phyloP scores from a whole-genome alignment of 176 grass and related monocot genomes.

The Avena eriantha region DNA sequence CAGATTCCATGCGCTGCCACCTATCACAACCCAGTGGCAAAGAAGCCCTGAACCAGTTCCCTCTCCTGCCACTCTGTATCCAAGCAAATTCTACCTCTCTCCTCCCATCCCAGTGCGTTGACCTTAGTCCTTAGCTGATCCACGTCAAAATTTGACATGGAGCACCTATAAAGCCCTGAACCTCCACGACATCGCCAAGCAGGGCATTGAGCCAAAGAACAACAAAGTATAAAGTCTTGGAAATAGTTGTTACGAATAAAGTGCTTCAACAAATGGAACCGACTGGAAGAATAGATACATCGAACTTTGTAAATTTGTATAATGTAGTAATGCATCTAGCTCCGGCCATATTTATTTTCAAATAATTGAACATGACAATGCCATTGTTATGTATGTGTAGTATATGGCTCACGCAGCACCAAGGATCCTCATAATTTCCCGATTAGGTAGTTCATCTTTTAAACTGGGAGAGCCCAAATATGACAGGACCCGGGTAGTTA shows the following conservation, averaged over 20 bases:
- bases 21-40: not conserved
- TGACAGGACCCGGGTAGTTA: not conserved
- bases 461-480: not conserved
- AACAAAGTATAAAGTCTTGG: not conserved
- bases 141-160: not conserved
- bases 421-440: slow-evolving; percentile 15
- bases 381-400: slow-evolving; percentile 3
- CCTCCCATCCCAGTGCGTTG: not conserved
- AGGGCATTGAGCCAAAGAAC: not conserved
- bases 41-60: not conserved
- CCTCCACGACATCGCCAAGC: not conserved
- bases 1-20: not conserved
- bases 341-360: not conserved
- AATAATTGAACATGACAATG: not conserved
- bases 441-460: not conserved
- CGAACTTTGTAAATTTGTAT: not conserved
- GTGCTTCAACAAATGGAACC: slow-evolving; percentile 20
- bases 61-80: not conserved
- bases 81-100: not conserved
- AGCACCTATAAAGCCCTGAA: not conserved
- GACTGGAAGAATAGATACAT: not conserved
- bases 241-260: not conserved
- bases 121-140: not conserved
- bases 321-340: not conserved
- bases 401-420: not conserved